Base-by-base conservation (phyloP, 352 stramenopile species). In the Pythium folliculosum region DNA sequence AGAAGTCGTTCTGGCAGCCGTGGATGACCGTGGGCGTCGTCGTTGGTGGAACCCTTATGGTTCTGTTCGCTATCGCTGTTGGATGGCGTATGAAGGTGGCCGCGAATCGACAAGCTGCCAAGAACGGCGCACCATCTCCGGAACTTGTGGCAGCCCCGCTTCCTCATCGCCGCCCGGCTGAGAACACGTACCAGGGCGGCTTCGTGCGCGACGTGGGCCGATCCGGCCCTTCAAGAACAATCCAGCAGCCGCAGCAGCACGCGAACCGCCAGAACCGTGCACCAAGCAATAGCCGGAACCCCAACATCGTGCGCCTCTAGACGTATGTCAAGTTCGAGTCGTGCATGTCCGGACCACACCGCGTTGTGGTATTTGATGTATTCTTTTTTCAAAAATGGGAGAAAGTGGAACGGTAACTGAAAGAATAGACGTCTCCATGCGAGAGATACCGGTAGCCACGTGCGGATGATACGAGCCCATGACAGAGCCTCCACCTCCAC, bases 21-120 rank as follows among this genome's bases (percentile, higher is more conserved):
- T 92, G 84, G 84, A 92, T 92, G 81, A 89, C 77, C 17, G 82
- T 92, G 59, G 84, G 78, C 19, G 70, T 75, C 2, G 72, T 90
- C 44, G 66, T 90, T 12, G 69, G 83, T 1, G 80, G 73, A 5
- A 86, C 75, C 8, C 32, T 91, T 3, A 64, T 66, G 17, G 32
- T 88, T 50, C 68, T 91, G n/a, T 80, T 89, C 32, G 55, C 81
- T 22, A 86, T 90, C 35, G 80, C 77, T 2, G 58, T 86, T 40
- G 53, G 69, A 10, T 91, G 81, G 80, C 80, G 78, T 22, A 62
- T 85, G 65, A 66, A 67, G 58, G 23, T 22, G 5, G 14, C 23
- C 1, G 65, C 65, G 1, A 21, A 50, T 2, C 40, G 53, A 32
- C 49, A 61, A 35, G 50, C 37, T 0, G 7, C 57, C n/a, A 62